Evolutionary conservation across 2,329 filamentous ascomycete genomes (phyloP).

Genomic region (Pyricularia sp.): DNA sequence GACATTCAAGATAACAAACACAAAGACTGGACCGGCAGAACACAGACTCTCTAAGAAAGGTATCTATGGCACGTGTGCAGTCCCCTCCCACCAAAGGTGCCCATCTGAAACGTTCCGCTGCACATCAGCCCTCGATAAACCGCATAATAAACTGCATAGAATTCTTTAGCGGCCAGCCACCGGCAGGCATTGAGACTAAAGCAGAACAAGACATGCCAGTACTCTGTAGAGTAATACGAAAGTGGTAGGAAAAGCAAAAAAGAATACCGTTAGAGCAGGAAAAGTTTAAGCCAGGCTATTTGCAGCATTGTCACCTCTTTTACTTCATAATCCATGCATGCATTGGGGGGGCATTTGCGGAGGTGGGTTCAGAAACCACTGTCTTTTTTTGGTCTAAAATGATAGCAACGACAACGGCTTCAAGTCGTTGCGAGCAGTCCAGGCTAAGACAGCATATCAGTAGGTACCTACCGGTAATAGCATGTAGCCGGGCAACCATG

Average conservation of each 20-base stretch:
- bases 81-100: not conserved
- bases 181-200: not conserved
- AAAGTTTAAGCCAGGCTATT: not conserved
- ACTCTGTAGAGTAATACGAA: not conserved
- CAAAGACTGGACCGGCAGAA: not conserved
- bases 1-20: not conserved
- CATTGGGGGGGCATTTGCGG: not conserved
- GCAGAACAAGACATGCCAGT: not conserved
- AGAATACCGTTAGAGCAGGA: not conserved
- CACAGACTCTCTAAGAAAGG: not conserved
- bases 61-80: not conserved
- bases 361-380: not conserved
- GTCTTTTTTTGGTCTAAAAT: not conserved
- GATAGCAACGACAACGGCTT: not conserved
- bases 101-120: not conserved
- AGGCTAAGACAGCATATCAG: not conserved
- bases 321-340: not conserved
- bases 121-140: not conserved
- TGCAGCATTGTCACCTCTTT: not conserved
- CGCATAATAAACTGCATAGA: not conserved
- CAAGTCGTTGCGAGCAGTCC: not conserved
- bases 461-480: too few relatives aligned
- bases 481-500: not conserved
- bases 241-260: not conserved
- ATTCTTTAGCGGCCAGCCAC: constrained; percentile 1